These are phyloP conservation scores for Trametes coccinea DNA, from an alignment of 768 basidiomycete species.

Conservation along the genomic window DNA sequence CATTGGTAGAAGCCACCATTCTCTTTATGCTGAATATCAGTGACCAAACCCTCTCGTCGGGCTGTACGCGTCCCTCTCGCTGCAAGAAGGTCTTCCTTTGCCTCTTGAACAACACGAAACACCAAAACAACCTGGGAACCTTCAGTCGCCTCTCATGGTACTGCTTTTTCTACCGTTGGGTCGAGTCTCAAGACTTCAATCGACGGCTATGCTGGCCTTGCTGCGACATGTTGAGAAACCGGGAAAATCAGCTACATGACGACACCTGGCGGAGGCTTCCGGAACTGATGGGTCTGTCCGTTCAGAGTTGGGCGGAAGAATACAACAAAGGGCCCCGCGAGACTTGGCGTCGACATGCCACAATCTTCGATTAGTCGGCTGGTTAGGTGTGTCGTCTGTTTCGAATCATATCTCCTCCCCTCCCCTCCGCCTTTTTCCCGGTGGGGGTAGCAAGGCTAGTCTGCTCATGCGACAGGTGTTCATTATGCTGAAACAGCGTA, in stretches of 20 bases:
- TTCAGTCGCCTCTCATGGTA: no score
- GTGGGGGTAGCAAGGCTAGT: no score
- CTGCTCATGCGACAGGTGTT: no score
- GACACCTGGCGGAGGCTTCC: slow-evolving; percentile 12
- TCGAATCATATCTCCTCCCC: no score
- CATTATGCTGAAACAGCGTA: no score
- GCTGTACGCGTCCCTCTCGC: slow-evolving; percentile 8
- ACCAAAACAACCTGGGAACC: no score
- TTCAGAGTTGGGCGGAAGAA: slow-evolving; percentile 5
- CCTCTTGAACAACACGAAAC: not conserved
- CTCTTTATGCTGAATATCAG: slow-evolving; percentile 6
- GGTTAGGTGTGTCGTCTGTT: no score
- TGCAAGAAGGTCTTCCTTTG: slow-evolving; percentile 10
- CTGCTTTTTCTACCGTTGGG: slow-evolving; percentile 1
- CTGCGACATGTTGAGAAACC: slow-evolving; percentile 6
- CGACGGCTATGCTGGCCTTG: slow-evolving; percentile 5
- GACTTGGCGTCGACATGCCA: no score
- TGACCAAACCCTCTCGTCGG: slow-evolving; percentile 6
- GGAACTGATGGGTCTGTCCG: slow-evolving; percentile 11
- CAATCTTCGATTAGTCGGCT: no score
- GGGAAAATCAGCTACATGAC: slow-evolving; percentile 5
- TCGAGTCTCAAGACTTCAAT: slow-evolving; percentile 3
- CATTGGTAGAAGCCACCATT: slow-evolving; percentile 2
- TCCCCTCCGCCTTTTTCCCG: no score
- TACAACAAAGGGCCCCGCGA: no score